Conservation (phyloP, 1,139 yeast genomes). For the Protomyces arabidopsidicola region DNA sequence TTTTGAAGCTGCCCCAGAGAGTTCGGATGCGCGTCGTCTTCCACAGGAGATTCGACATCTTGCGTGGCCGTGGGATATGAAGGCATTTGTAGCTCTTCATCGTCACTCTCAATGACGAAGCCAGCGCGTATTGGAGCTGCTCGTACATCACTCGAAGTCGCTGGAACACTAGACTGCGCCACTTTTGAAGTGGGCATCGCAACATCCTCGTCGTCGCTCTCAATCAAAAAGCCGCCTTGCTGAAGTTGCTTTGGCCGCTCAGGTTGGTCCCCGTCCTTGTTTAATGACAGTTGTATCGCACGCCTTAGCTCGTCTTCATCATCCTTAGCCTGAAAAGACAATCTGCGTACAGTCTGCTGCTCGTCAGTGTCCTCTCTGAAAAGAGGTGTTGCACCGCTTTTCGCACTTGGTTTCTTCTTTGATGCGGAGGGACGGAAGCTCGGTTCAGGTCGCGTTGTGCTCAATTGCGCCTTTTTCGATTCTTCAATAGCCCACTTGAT, state of each 20-base stretch:
- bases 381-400: background rate
- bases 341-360: background rate
- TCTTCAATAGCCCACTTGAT: constrained; percentile 23
- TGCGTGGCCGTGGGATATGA: background rate
- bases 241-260: background rate
- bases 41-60: background rate
- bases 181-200: background rate
- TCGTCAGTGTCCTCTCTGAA: background rate
- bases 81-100: constrained; percentile 6
- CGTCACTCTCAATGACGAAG: constrained; percentile 8
- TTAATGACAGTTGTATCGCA: background rate
- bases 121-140: constrained; percentile 2
- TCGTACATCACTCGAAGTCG: background rate
- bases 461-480: constrained; percentile 16
- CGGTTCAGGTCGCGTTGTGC: constrained; percentile 13
- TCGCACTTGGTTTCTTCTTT: background rate
- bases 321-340: background rate
- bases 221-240: constrained; percentile 12
- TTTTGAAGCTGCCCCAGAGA: constrained; percentile 1
- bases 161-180: background rate
- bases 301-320: background rate
- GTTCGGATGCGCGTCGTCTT: background rate
- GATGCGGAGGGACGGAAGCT: constrained; percentile 10
- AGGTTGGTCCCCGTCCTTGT: background rate
- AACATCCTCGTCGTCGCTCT: constrained; percentile 11